These are phyloP conservation scores for Aspergillus cavernicola DNA, from an alignment of 495 filamentous ascomycete species.

Conservation along the genomic window DNA sequence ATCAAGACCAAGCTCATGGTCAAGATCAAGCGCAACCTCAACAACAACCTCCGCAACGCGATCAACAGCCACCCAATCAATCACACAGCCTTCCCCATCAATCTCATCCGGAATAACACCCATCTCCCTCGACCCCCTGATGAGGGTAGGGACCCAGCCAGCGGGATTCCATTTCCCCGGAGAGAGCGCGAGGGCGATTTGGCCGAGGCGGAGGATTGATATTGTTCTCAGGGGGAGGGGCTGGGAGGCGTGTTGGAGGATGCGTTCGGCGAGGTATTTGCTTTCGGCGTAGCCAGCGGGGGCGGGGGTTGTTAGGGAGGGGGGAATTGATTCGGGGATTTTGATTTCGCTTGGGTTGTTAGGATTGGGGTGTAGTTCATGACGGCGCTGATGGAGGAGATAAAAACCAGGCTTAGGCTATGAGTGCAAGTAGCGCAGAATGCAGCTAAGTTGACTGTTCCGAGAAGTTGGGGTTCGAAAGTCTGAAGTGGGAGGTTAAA, in stretches of 20 bases:
- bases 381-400: too few species aligned
- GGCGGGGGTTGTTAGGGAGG: neutral
- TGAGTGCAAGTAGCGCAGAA: too few species aligned
- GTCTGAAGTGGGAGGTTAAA: too few species aligned
- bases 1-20: too few species aligned
- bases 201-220: constrained; percentile 2
- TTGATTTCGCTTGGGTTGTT: neutral
- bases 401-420: too few species aligned
- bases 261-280: constrained; percentile 7
- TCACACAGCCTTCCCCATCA: neutral
- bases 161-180: constrained; percentile 3
- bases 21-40: neutral
- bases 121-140: neutral
- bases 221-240: neutral
- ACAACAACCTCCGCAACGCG: neutral
- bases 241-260: neutral
- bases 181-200: neutral
- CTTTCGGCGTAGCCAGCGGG: constrained; percentile 8
- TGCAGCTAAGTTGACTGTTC: too few species aligned
- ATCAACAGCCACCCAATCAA: constrained; percentile 4
- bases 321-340: neutral
- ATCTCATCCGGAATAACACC: neutral
- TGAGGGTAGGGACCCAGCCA: constrained; percentile 3
- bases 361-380: too few species aligned
- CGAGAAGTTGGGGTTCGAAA: too few species aligned